Conservation (phyloP, 306 rosid genomes). For the Pyrus betulifolia region DNA sequence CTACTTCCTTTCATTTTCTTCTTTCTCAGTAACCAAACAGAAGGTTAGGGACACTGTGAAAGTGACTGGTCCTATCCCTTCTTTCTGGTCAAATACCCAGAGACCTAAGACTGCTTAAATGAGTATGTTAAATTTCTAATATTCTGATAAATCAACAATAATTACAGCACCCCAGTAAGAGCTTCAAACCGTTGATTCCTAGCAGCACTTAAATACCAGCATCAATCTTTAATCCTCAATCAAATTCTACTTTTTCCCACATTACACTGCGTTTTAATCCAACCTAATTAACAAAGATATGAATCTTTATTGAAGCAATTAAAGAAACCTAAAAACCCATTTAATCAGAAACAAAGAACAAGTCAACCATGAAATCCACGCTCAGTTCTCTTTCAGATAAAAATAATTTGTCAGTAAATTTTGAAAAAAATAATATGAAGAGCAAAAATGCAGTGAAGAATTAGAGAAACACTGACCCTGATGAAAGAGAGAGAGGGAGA, state of each 20-base stretch:
- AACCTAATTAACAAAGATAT: background rate
- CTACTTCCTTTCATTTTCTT: background rate
- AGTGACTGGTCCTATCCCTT: background rate
- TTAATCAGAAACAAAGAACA: background rate
- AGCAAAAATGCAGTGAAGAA: background rate
- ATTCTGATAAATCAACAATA: background rate
- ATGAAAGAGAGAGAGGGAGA: constrained; percentile 13
- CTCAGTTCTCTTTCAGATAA: background rate
- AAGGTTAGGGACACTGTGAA: background rate
- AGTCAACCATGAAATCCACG: background rate
- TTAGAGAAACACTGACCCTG: constrained; percentile 24
- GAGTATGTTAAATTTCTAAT: background rate
- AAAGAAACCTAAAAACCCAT: background rate
- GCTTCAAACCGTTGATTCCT: background rate
- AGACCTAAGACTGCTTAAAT: background rate
- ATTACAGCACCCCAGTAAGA: background rate
- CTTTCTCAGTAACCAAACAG: constrained; percentile 9
- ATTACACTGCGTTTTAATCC: background rate
- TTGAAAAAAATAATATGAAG: background rate
- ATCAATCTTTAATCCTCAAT: background rate
- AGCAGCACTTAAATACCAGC: background rate
- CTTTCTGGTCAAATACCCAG: background rate
- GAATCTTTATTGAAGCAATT: background rate
- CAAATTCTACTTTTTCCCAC: background rate
- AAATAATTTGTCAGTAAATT: background rate